Conservation (phyloP, 2,329 filamentous ascomycete species). For the Orbilia javanica region DNA sequence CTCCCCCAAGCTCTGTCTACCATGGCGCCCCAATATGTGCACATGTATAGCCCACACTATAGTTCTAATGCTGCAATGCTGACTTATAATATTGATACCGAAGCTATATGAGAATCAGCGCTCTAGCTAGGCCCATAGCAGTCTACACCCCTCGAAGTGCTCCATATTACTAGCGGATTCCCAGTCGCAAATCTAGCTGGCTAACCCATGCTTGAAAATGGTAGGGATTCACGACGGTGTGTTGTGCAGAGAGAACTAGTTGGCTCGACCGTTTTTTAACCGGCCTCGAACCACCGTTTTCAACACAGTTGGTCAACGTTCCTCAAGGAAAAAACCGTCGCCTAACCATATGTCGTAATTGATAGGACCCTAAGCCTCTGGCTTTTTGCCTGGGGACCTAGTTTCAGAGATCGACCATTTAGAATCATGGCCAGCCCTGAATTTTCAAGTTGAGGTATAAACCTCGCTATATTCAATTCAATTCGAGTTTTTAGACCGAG, state of each 20-base stretch:
- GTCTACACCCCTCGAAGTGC: not conserved
- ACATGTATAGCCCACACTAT: too few relatives aligned
- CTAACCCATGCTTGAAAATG: constrained; percentile 1
- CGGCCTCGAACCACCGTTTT: not conserved
- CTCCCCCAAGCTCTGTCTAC: constrained; percentile 4
- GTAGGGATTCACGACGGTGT: constrained; percentile 6
- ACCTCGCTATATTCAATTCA: too few relatives aligned
- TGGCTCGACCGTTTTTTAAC: too few relatives aligned
- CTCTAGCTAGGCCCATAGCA: not conserved
- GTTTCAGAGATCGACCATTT: not conserved
- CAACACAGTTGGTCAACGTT: not conserved
- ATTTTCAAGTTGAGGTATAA: not conserved
- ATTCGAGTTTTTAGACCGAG: not conserved
- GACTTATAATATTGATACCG: constrained; percentile 7
- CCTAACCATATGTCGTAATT: constrained; percentile 16
- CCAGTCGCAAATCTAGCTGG: not conserved
- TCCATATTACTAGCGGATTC: not conserved
- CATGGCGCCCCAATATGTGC: not conserved
- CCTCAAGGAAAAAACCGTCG: not conserved
- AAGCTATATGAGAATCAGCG: constrained; percentile 14
- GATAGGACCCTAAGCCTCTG: constrained; percentile 1
- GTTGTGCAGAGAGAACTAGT: constrained; percentile 11
- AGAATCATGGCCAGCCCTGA: not conserved
- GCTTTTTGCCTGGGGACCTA: constrained; percentile 10
- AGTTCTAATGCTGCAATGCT: not conserved